Conservation (phyloP, 805 yeast genomes). For the Hanseniaspora meyeri region DNA sequence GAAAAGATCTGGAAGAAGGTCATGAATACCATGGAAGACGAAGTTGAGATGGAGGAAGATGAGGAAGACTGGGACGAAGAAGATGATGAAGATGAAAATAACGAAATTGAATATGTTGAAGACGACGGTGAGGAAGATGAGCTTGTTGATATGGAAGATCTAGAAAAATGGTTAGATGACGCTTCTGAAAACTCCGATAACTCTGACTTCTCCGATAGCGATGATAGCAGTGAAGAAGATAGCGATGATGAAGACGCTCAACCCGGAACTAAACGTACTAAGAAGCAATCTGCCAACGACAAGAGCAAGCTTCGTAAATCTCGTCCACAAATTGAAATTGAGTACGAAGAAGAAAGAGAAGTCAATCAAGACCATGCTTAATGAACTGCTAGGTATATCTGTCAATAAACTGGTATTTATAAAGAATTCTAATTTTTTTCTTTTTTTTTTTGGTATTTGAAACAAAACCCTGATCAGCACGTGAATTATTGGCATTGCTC, state of each 20-base stretch:
- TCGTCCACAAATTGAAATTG: conserved; percentile 67
- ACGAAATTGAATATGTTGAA: conserved; percentile 72
- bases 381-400: conserved; percentile 15
- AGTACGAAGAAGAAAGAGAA: conserved; percentile 62
- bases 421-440: neutral
- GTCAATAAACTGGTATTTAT: neutral
- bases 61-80: conserved; percentile 38
- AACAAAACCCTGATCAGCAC: neutral
- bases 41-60: conserved; percentile 39
- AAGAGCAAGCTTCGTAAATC: conserved; percentile 32
- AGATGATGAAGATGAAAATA: conserved; percentile 40
- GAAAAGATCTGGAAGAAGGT: conserved; percentile 93
- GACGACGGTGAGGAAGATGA: conserved; percentile 85
- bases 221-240: conserved; percentile 29
- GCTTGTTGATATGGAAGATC: conserved; percentile 82
- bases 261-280: conserved; percentile 46
- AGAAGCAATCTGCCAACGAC: conserved; percentile 71
- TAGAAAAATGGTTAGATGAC: conserved; percentile 74
- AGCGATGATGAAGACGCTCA: conserved; percentile 29
- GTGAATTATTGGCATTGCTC: neutral
- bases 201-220: conserved; percentile 30
- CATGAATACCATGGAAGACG: conserved; percentile 68
- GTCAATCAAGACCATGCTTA: conserved; percentile 22
- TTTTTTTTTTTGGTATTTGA: neutral
- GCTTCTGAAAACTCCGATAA: conserved; percentile 27